Base-by-base conservation (phyloP, 2,329 filamentous ascomycete genomes). In the Periconia sp. region DNA sequence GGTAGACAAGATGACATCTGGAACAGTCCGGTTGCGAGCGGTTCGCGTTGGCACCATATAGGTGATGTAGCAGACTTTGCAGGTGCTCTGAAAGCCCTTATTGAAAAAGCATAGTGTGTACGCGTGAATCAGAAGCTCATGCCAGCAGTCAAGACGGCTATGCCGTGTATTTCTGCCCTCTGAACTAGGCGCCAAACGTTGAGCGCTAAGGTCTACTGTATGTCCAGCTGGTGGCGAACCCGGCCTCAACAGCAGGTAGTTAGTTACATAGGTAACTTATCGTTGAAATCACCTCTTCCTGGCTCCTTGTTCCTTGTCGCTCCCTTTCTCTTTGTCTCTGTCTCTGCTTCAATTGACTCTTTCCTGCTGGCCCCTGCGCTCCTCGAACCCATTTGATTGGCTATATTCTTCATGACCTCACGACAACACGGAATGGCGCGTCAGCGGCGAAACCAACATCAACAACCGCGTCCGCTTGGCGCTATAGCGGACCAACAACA, bases 1-100 rank as follows among this genome's bases (percentile, higher is more conserved):
- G 84, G 82, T 13, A 81, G 78, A 56, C 74, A 82, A 46, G 85
- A 90, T 66, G 81, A 84, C 14, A 88, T 90, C 58, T 87, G 83
- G 81, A 87, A 87, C 66, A 74, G 82, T 20, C 79, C 83, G 2
- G 86, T 84, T 2, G n/a, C n/a, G n/a, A n/a, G n/a, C n/a, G n/a
- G n/a, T n/a, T n/a, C n/a, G n/a, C n/a, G n/a, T n/a, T n/a, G n/a
- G n/a, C n/a, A n/a, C n/a, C n/a, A n/a, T n/a, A n/a, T 83, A 27
- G 80, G 82, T 64, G 81, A 85, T 55, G 58, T 85, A 17, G 74
- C 81, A 5, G 77, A 85, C 61, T 82, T 86, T 58, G 75, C 76
- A 49, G 76, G 80, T 23, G 81, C 70, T 33, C 69, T 80, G 31
- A 47, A 19, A 13, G 31, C 31, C 11, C 31, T 47, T n/a, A 11